phyloP scores from a whole-genome alignment of 1,284 basidiomycete species.

The Moesziomyces aphidis region DNA sequence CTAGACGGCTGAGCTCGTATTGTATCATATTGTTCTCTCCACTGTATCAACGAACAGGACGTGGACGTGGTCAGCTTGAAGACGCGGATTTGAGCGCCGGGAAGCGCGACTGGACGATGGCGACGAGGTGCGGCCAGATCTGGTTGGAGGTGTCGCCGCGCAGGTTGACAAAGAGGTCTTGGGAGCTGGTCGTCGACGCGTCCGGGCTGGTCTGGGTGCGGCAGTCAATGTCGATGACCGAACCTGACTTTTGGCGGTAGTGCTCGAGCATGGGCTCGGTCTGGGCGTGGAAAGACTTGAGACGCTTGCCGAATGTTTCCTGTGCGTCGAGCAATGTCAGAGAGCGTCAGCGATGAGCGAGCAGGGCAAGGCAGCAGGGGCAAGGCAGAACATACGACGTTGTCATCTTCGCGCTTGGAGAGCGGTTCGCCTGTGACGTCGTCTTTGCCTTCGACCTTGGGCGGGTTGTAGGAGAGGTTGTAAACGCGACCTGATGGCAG shows the following conservation, averaged over 20 bases:
- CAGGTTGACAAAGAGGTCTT: constrained; percentile 76
- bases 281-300: constrained; percentile 84
- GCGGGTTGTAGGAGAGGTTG: constrained; percentile 75
- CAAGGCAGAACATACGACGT: constrained; percentile 70
- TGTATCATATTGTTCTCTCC: background rate
- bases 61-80: background rate
- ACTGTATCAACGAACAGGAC: too few species aligned
- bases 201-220: constrained; percentile 5
- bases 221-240: constrained; percentile 32
- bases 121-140: constrained; percentile 87
- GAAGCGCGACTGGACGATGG: constrained; percentile 69
- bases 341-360: background rate
- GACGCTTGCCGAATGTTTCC: constrained; percentile 83
- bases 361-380: background rate
- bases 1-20: background rate
- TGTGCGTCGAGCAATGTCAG: too few species aligned
- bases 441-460: constrained; percentile 85
- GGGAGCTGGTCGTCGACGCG: background rate
- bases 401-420: constrained; percentile 89
- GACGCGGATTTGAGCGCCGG: constrained; percentile 10
- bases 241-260: constrained; percentile 74
- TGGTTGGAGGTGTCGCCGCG: constrained; percentile 87
- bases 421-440: constrained; percentile 93
- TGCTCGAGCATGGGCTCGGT: constrained; percentile 87
- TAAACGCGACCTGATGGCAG: constrained; percentile 92